Evolutionary conservation across 2,329 filamentous ascomycete genomes (phyloP), one percentile per base, ranked within the genome.

Genomic region (Parascedosporium putredinis): DNA sequence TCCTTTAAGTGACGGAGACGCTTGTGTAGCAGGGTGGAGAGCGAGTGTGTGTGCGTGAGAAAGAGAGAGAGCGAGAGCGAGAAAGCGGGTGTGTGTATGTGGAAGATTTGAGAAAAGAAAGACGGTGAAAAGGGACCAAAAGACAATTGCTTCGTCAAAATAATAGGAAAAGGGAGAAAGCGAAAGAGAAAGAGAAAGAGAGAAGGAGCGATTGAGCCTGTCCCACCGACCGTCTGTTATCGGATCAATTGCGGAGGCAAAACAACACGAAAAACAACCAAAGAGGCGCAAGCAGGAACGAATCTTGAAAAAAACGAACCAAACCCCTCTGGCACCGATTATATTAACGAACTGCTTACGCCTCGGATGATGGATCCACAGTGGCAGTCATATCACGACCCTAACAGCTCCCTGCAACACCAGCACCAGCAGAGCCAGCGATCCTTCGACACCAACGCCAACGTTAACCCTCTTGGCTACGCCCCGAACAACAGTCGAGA

Each of bases 301-400:
- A 31, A n/a, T n/a, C n/a, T n/a, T n/a, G n/a, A n/a, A n/a, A n/a
- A n/a, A n/a, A n/a, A n/a, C n/a, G n/a, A n/a, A n/a, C n/a, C n/a
- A n/a, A 16, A 31, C 12, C 27, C 27, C 6, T 31, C 27, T 6
- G 27, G 7, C 27, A n/a, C 12, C 25, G 18, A 31, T 29, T 18
- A 25, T 12, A 6, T 12, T 7, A 31, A 31, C 12, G 12, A 6
- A 6, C 27, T 20, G 18, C 38, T 20, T 42, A 20, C 38, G 38
- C 38, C 38, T 42, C 38, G 38, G 20, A 31, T 20, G 61, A 76
- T 76, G 73, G 73, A 76, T 64, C 67, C 66, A 50, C 63, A 60
- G 56, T 86, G 81, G 82, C 79, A 82, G 69, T 66, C 75, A 55
- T 87, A 86, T 67, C 69, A 76, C 64, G 82, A 86, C 66, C 71